Conservation (phyloP, 2,329 filamentous ascomycete genomes). For the Colletotrichum sp. region DNA sequence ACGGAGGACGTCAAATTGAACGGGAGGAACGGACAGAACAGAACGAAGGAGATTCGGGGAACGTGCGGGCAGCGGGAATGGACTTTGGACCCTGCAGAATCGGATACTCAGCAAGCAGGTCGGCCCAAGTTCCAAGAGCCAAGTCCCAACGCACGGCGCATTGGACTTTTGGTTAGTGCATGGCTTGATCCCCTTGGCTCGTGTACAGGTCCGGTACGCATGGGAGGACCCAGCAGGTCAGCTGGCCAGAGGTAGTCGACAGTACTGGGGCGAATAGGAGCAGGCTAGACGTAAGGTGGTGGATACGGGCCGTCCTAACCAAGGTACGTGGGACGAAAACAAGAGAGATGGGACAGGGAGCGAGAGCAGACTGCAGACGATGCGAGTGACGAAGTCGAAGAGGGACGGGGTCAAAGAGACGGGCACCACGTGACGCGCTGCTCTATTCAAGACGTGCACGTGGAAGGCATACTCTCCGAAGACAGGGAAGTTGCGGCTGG, state of each 20-base stretch:
- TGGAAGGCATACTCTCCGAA: neutral
- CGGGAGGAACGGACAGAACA: neutral
- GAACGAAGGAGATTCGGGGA: neutral
- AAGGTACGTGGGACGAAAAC: constrained; percentile 2
- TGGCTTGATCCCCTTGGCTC: constrained; percentile 1
- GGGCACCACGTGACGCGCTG: neutral
- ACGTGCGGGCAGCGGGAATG: constrained; percentile 2
- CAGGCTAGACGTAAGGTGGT: neutral
- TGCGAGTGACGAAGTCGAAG: neutral
- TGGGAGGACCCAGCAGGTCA: constrained; percentile 8
- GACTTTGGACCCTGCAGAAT: constrained; percentile 22
- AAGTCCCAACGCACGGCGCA: neutral
- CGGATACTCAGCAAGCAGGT: constrained; percentile 13
- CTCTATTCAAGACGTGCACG: neutral
- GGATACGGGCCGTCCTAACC: constrained; percentile 7
- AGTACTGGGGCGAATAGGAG: neutral
- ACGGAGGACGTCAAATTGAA: neutral
- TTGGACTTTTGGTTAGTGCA: neutral
- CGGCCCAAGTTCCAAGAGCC: neutral
- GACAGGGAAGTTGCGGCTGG: neutral
- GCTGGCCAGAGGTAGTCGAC: constrained; percentile 3
- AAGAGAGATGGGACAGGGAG: neutral
- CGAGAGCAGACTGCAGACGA: neutral
- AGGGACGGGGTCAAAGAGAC: neutral
- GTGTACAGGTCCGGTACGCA: constrained; percentile 5